phyloP scores from a whole-genome alignment of 768 basidiomycete species.

The Pulveroboletus sp. region DNA sequence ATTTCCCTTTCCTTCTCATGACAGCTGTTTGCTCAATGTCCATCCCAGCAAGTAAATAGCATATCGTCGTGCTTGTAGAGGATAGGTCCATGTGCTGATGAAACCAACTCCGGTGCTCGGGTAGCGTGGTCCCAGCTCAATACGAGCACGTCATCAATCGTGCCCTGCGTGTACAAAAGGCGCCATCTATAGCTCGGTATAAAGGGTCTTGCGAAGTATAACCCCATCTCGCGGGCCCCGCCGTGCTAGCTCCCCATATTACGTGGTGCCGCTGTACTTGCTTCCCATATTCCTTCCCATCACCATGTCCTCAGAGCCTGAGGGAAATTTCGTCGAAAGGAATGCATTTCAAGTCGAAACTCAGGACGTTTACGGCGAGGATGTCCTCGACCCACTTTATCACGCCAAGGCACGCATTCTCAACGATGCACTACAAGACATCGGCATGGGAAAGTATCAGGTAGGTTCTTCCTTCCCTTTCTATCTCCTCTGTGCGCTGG shows the following conservation, averaged over 20 bases:
- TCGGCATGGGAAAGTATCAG: constrained; percentile 71
- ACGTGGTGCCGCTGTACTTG: not conserved
- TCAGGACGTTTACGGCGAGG: constrained; percentile 24
- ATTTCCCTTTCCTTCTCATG: no score
- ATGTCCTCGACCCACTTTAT: constrained; percentile 50
- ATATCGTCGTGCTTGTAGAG: no score
- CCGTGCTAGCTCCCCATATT: no score
- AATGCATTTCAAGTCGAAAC: constrained; percentile 8
- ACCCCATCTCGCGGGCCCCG: not conserved
- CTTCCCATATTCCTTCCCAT: not conserved
- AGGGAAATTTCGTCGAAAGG: not conserved
- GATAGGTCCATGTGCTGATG: no score
- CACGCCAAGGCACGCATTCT: constrained; percentile 52
- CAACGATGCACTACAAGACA: constrained; percentile 58
- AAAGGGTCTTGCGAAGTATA: no score
- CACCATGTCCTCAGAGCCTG: constrained; percentile 18
- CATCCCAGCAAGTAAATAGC: no score
- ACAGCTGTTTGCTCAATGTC: no score
- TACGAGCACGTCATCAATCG: not conserved
- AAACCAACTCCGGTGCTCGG: no score
- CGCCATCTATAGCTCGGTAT: not conserved
- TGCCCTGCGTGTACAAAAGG: not conserved
- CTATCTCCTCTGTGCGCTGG: not conserved
- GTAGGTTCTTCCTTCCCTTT: constrained; percentile 24
- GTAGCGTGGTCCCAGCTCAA: no score